phyloP scores from a whole-genome alignment of 2,329 filamentous ascomycete genomes.

The Teratosphaeriaceae sp. region DNA sequence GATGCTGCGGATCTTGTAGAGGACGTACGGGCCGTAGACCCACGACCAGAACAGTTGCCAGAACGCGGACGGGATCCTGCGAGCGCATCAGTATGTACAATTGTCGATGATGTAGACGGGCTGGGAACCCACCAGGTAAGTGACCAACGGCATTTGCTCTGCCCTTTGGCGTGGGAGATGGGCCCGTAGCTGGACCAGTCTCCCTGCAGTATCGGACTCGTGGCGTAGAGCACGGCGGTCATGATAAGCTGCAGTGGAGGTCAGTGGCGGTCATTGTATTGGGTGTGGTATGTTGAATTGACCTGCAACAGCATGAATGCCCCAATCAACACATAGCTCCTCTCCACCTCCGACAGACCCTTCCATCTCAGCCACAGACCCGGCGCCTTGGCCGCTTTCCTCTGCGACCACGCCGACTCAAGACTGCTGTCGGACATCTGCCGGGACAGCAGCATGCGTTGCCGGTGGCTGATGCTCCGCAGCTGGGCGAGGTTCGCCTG shows the following conservation, averaged over 20 bases:
- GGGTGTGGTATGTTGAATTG: slow-evolving; percentile 3
- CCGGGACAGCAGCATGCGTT: slow-evolving; percentile 12
- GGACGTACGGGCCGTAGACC: slow-evolving; percentile 53
- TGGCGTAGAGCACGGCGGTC: slow-evolving; percentile 16
- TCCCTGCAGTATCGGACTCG: slow-evolving; percentile 16
- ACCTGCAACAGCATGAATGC: slow-evolving; percentile 54
- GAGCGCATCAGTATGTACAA: slow-evolving; percentile 32
- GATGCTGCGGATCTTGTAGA: slow-evolving; percentile 56
- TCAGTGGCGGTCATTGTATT: slow-evolving; percentile 1
- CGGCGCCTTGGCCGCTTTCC: slow-evolving; percentile 26
- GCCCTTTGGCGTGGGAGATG: slow-evolving; percentile 17
- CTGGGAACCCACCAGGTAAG: slow-evolving; percentile 46
- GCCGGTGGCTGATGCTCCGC: slow-evolving; percentile 29
- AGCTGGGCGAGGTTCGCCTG: slow-evolving; percentile 59
- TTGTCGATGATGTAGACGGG: background rate
- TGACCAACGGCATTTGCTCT: slow-evolving; percentile 29
- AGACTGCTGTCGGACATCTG: slow-evolving; percentile 8
- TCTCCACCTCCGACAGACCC: slow-evolving; percentile 35
- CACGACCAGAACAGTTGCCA: slow-evolving; percentile 62
- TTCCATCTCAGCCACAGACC: slow-evolving; percentile 28
- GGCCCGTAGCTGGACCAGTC: slow-evolving; percentile 20
- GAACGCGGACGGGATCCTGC: slow-evolving; percentile 52
- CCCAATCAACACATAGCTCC: slow-evolving; percentile 46
- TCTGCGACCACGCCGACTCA: background rate
- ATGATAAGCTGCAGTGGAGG: slow-evolving; percentile 12